Evolutionary conservation across 352 stramenopile species (phyloP), one percentile per base, ranked within the genome.

Genomic region (Globisporangium okanoganense): DNA sequence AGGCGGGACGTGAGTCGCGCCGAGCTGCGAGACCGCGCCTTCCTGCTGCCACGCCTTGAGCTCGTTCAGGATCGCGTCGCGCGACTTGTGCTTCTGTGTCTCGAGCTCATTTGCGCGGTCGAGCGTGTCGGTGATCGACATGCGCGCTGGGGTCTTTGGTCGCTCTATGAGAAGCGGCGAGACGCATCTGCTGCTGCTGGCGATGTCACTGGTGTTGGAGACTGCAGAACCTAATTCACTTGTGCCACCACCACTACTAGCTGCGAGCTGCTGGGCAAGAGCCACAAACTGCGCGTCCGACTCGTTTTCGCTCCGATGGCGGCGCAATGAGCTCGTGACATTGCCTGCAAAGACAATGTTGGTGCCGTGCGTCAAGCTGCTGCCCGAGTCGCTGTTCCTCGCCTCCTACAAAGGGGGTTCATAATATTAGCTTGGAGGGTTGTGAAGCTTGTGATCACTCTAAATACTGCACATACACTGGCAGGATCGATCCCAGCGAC

Each of bases 271-370:
- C 49, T 58, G 33, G 8, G 49, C 22, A 2, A 55, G 31, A 5
- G 36, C 41, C 29, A 47, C 18, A 24, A 49, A 43, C 22, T 33
- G 41, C n/a, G 43, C 44, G 20, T 79, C 67, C 1, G 64, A 51
- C 61, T 90, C 78, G 18, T 71, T 79, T 64, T 92, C 82, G 47
- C 73, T 85, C 33, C 85, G 72, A 55, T 89, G 83, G 5, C 84
- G 74, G 13, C 87, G 78, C 53, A 96, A 61, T 3, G 87, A 79
- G 22, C 84, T 93, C 2, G 86, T 92, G n/a, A 95, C 79, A 64
- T 95, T 96, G 44, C 88, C 88, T 2, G 88, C 87, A 69, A 97
- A 94, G 2, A 95, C 85, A 33, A 96, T 89, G 51, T 90, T 78
- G 1, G 83, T 91, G 38, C 88, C 88, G 64, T 97, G 88, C 4